Evolutionary conservation across 352 stramenopile genomes (phyloP), one percentile per base, ranked within the genome.

Genomic region (Pythium dissimile): DNA sequence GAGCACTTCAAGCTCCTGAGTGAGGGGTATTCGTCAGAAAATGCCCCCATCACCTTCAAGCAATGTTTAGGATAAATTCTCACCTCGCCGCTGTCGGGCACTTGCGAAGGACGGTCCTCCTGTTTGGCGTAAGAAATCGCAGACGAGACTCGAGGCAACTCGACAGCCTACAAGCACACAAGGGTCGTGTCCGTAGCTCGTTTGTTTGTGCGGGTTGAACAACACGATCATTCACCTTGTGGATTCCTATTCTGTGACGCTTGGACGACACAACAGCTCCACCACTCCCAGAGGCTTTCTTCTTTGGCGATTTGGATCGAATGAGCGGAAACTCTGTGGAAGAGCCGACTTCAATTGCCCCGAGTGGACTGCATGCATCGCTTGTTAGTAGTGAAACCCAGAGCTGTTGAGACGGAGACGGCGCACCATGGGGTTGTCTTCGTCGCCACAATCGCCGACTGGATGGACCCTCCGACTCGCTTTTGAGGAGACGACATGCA

Each of bases 1-100:
- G 39, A 96, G 69, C 15, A 95, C 72, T 43, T 97, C 88, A 18
- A 97, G 70, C 46, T 97, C 89, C 75, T 92, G 27, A 23, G n/a
- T n/a, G n/a, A n/a, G n/a, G n/a, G 9, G 2, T 24, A 39, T 32
- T 15, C 13, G 1, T 7, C 28, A 35, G 52, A 39, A 15, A 15
- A 31, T 32, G 18, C 2, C 24, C 44, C 30, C 13, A 15, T 43
- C 12, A 30, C 10, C 21, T 15, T 11, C 7, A 42, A 16, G 8
- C 35, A 42, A 16, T 18, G 39, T 11, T 13, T 28, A 20, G 21
- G 3, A 6, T 12, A 13, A 27, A 23, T 30, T 52, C 34, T 23
- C 62, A 84, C 77, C 72, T 88, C 75, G 2, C 78, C 75, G 12
- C 65, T 74, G 21, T 86, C 78, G n/a, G 77, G 59, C 30, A 72